Evolutionary conservation across 2,329 filamentous ascomycete species (phyloP).

Genomic region (Colletotrichum chrysophilum): DNA sequence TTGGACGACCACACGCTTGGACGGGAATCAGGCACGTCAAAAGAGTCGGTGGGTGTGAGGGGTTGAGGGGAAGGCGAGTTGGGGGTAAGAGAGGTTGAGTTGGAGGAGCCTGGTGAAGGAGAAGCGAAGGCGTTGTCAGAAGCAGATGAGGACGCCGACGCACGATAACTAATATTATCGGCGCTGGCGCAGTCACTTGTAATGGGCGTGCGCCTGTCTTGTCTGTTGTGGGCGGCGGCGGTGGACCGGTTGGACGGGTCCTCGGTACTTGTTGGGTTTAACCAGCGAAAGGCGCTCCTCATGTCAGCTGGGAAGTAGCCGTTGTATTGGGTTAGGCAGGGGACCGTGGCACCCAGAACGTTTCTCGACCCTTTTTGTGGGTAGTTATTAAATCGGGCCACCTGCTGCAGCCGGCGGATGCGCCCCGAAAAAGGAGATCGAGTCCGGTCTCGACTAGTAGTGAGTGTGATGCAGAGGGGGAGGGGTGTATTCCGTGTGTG

Average conservation of each 20-base stretch:
- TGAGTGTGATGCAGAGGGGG: not conserved
- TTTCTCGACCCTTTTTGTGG: conserved; percentile 24
- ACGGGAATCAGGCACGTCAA: conserved; percentile 25
- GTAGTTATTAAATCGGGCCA: conserved; percentile 23
- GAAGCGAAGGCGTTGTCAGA: conserved; percentile 26
- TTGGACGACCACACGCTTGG: conserved; percentile 33
- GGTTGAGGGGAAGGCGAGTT: conserved; percentile 49
- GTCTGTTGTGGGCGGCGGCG: conserved; percentile 23
- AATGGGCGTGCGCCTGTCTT: conserved; percentile 12
- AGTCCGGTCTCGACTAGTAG: conserved; percentile 20
- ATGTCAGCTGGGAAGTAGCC: conserved; percentile 23
- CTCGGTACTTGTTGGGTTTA: conserved; percentile 26
- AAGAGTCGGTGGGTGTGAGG: conserved; percentile 43
- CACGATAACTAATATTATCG: conserved; percentile 45
- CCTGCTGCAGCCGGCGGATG: conserved; percentile 19
- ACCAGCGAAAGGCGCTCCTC: conserved; percentile 26
- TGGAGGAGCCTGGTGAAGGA: conserved; percentile 33
- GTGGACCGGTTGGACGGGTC: conserved; percentile 26
- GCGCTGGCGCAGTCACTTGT: conserved; percentile 21
- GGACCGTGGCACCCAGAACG: conserved; percentile 22
- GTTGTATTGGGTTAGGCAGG: conserved; percentile 22
- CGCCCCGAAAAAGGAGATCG: conserved; percentile 22
- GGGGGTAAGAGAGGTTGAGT: conserved; percentile 37
- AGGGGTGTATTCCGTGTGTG: not conserved
- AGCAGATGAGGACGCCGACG: conserved; percentile 28